These are phyloP conservation scores for Centaurea solstitialis DNA, from an alignment of 129 eudicot genomes.

Conservation along the genomic window DNA sequence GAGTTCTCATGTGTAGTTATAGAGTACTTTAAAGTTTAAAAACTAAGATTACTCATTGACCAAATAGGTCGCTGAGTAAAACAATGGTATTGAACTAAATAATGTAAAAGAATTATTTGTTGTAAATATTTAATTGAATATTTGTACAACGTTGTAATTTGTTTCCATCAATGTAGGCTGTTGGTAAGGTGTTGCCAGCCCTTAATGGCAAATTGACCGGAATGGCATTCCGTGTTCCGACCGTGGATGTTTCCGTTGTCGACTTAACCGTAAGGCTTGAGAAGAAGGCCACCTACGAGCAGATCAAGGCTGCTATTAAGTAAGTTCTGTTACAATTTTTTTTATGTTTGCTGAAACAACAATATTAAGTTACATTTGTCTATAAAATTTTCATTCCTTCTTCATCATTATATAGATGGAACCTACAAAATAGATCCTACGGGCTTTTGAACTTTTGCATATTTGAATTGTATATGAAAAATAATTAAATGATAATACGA, in stretches of 20 bases:
- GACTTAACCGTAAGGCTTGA: constrained; percentile 73
- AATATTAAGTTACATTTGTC: not conserved
- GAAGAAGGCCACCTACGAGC: constrained; percentile 64
- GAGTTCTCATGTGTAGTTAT: no score
- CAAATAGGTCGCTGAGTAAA: no score
- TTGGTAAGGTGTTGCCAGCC: constrained; percentile 71
- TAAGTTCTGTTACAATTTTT: constrained; percentile 18
- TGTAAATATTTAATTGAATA: not conserved
- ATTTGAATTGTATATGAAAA: no score
- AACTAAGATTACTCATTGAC: no score
- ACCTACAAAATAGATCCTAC: not conserved
- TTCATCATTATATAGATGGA: not conserved
- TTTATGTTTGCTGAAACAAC: not conserved
- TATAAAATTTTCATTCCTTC: not conserved
- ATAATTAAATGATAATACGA: no score
- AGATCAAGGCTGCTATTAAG: constrained; percentile 75
- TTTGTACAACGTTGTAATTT: not conserved
- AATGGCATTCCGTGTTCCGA: constrained; percentile 81
- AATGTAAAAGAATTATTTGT: not conserved
- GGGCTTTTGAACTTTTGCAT: no score
- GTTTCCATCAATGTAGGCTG: constrained; percentile 45
- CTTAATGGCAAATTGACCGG: constrained; percentile 74
- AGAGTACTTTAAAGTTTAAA: no score
- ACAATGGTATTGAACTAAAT: not conserved
- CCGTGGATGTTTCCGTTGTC: constrained; percentile 75